Evolutionary conservation across 352 stramenopile genomes (phyloP).

Genomic region (Bremia lactucae): DNA sequence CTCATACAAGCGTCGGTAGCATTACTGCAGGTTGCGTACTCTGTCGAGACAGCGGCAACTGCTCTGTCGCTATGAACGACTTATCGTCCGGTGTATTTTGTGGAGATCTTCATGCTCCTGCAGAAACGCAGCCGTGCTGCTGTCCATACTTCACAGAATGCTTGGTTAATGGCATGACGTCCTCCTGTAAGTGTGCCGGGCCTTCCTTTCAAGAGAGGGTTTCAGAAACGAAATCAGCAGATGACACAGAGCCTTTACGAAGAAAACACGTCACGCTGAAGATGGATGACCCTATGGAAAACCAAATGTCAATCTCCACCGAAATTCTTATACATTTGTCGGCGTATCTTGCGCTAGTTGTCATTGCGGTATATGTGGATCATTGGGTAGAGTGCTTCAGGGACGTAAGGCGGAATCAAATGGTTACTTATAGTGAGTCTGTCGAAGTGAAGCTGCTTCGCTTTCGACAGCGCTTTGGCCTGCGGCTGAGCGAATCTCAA

Average conservation of each 20-base stretch:
- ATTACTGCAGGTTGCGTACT: constrained; percentile 29
- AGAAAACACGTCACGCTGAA: constrained; percentile 2
- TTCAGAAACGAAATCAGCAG: constrained; percentile 4
- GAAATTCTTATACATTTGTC: constrained; percentile 31
- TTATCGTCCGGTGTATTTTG: constrained; percentile 48
- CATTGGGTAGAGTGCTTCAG: constrained; percentile 31
- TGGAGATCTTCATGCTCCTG: constrained; percentile 36
- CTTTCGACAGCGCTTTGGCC: constrained; percentile 20
- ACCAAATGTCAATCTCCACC: constrained; percentile 23
- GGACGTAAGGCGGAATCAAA: constrained; percentile 26
- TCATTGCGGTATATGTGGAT: constrained; percentile 28
- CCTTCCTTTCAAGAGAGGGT: constrained; percentile 18
- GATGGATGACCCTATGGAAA: constrained; percentile 1
- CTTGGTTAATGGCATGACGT: constrained; percentile 38
- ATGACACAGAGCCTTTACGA: constrained; percentile 4
- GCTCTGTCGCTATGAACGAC: constrained; percentile 48
- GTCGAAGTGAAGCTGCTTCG: constrained; percentile 15
- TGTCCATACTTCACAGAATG: constrained; percentile 61
- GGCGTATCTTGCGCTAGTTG: constrained; percentile 26
- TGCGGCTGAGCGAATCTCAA: constrained; percentile 7
- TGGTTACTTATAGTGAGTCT: constrained; percentile 17
- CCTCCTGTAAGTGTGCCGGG: constrained; percentile 43
- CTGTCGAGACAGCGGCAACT: constrained; percentile 56
- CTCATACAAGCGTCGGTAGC: constrained; percentile 8
- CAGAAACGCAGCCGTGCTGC: constrained; percentile 37